phyloP scores from a whole-genome alignment of 2,329 filamentous ascomycete genomes.

The Aspergillus unguis region DNA sequence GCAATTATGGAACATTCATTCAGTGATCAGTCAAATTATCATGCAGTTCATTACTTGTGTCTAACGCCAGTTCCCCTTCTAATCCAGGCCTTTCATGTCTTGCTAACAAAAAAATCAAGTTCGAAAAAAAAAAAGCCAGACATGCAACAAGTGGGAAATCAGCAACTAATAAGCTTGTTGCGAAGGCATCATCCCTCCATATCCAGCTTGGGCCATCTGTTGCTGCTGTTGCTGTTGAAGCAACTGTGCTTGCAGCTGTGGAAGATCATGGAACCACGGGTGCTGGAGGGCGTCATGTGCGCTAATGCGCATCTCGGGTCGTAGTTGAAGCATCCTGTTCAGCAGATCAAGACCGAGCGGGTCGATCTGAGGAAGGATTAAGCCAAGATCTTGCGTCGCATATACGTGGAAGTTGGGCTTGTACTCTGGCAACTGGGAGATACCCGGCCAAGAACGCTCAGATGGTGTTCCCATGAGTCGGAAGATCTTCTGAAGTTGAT shows the following conservation, averaged over 20 bases:
- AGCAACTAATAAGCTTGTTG: constrained; percentile 33
- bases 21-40: neutral
- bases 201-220: constrained; percentile 33
- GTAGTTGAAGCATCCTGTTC: constrained; percentile 84
- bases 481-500: constrained; percentile 96
- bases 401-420: constrained; percentile 94
- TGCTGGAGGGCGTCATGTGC: constrained; percentile 83
- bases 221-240: constrained; percentile 38
- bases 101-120: neutral
- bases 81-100: constrained; percentile 27
- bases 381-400: constrained; percentile 81
- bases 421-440: constrained; percentile 95
- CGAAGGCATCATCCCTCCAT: constrained; percentile 38
- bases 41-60: constrained; percentile 2
- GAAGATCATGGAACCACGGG: constrained; percentile 78
- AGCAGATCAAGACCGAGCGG: constrained; percentile 81
- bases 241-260: constrained; percentile 53
- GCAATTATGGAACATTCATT: neutral
- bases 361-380: constrained; percentile 88
- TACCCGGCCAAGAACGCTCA: constrained; percentile 92
- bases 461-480: constrained; percentile 97
- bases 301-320: constrained; percentile 86
- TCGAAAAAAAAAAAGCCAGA: neutral
- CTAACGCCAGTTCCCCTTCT: constrained; percentile 24
- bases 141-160: neutral